These are phyloP conservation scores for Diaporthe sp. DNA, from an alignment of 2,329 filamentous ascomycete species.

Conservation along the genomic window DNA sequence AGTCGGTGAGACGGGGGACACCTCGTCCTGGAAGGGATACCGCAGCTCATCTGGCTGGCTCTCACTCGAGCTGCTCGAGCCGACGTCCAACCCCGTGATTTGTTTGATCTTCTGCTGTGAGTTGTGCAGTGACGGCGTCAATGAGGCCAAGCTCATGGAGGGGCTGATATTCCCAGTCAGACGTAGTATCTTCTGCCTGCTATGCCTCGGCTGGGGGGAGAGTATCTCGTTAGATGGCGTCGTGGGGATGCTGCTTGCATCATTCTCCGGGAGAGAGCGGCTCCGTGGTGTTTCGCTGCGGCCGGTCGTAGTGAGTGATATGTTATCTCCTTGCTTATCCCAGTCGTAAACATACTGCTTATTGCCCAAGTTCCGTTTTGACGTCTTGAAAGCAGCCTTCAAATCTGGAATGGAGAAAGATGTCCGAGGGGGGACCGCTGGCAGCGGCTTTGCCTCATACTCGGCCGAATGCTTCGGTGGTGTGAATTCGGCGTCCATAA, in stretches of 20 bases:
- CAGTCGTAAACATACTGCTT: conserved; percentile 31
- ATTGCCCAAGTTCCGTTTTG: not conserved
- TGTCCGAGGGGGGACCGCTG: conserved; percentile 31
- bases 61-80: conserved; percentile 37
- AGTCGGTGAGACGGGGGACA: conserved; percentile 42
- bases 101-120: conserved; percentile 58
- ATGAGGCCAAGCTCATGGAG: conserved; percentile 17
- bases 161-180: conserved; percentile 41
- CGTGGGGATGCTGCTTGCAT: conserved; percentile 36
- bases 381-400: not conserved
- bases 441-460: conserved; percentile 39
- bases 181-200: conserved; percentile 43
- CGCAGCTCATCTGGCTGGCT: conserved; percentile 15
- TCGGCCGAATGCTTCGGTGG: conserved; percentile 30
- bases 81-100: conserved; percentile 58
- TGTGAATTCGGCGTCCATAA: not conserved
- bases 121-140: conserved; percentile 46
- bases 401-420: conserved; percentile 30
- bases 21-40: conserved; percentile 27
- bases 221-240: conserved; percentile 40
- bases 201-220: conserved; percentile 44
- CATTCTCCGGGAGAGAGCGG: conserved; percentile 28
- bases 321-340: conserved; percentile 32
- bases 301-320: not conserved
- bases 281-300: conserved; percentile 15